Evolutionary conservation across 768 basidiomycete species (phyloP).

Genomic region (Termitomyces sp.): DNA sequence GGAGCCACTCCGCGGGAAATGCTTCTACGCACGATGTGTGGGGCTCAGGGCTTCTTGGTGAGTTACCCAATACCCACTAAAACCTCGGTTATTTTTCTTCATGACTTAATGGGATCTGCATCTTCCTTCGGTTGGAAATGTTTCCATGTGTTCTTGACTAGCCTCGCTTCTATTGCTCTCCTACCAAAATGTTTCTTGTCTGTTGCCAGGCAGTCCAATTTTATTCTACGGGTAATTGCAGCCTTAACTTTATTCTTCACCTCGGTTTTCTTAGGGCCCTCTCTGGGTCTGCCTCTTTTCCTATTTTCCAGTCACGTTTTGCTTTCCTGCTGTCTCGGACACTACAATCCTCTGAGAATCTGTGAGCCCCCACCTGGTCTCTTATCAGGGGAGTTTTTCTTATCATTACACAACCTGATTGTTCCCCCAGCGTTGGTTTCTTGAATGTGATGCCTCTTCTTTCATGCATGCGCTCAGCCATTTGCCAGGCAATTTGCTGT

Average conservation of each 20-base stretch:
- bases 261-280: neutral
- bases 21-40: neutral
- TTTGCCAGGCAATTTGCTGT: neutral
- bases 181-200: neutral
- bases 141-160: neutral
- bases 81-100: neutral
- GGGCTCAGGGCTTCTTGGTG: neutral
- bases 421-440: neutral
- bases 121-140: neutral
- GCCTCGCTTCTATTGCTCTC: neutral
- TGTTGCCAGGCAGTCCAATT: neutral
- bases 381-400: too few species aligned
- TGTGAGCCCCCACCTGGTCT: too few species aligned
- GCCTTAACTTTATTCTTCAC: neutral
- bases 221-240: neutral
- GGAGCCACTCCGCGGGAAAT: neutral
- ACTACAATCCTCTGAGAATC: neutral
- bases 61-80: slow-evolving; percentile 42
- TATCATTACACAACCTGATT: too few species aligned
- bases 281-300: neutral
- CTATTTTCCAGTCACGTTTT: neutral
- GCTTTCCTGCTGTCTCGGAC: neutral
- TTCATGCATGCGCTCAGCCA: neutral
- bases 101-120: neutral
- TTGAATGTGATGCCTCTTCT: neutral